Base-by-base conservation (phyloP, 169 alveolate genomes). In the Gregarina niphandrodes region DNA sequence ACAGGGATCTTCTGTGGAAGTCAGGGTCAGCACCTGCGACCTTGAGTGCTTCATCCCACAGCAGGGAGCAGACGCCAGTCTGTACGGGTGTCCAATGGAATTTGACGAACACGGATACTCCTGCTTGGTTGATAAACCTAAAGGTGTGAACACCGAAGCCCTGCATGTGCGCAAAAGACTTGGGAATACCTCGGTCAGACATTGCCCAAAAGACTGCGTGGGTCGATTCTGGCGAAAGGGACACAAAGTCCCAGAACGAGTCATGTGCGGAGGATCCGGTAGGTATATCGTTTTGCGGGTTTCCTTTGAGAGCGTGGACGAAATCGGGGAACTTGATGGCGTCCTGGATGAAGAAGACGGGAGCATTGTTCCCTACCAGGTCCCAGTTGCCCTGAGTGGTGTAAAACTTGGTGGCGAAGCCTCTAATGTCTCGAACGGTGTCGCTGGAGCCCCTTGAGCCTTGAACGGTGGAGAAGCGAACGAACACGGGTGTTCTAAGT, bases 331-430 rank as follows among this genome's bases (percentile, higher is more conserved):
- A 73, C 38, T 73, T 73, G 20, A 53, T 41, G 26, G 79, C 64
- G 52, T 73, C 84, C 32, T 74, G 56, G 19, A 73, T 56, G 57
- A 64, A 73, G 52, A 69, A 69, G 30, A 73, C 67, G 17, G 77
- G 78, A n/a, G 76, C 57, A 43, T 73, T 73, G 49, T 63, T 66
- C 26, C 78, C 78, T 3, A 65, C 69, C 62, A 73, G 30, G 45
- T 73, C 84, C 52, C 58, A 73, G 44, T 69, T 69, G 26, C 84
- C 84, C 42, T 69, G 80, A 37, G 62, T 78, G 17, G 84, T 69
- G 58, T 73, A 73, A 53, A 73, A 63, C 47, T 73, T 73, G 23
- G 66, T 42, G 4, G 80, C 76, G 37, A 69, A 69, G 16, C 80
- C 80, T 24, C 80, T 49, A 19, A 77, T 75, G 39, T 69, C 84